phyloP scores from a whole-genome alignment of 768 basidiomycete species.

The Lenzites betulinus region DNA sequence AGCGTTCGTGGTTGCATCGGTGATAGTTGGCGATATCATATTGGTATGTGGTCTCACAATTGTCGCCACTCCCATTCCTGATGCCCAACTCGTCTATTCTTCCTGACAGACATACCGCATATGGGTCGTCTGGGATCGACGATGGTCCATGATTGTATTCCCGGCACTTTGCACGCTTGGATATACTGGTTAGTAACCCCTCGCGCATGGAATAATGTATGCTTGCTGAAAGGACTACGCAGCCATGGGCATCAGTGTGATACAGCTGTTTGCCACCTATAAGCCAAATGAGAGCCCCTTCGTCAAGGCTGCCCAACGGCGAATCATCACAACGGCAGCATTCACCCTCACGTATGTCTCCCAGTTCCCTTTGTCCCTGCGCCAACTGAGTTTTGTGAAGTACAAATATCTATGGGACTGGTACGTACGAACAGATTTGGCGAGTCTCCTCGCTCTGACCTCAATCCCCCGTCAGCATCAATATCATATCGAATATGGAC shows the following conservation, averaged over 20 bases:
- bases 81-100: background rate
- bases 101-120: conserved; percentile 8
- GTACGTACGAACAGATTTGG: no score
- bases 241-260: conserved; percentile 11
- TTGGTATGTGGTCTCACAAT: background rate
- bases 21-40: conserved; percentile 15
- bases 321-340: conserved; percentile 7
- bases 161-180: conserved; percentile 8
- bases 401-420: conserved; percentile 14
- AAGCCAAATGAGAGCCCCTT: conserved; percentile 3
- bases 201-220: no score
- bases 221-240: background rate
- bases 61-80: background rate
- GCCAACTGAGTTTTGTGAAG: background rate
- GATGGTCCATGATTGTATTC: conserved; percentile 6
- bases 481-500: conserved; percentile 16
- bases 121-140: conserved; percentile 15
- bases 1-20: conserved; percentile 7
- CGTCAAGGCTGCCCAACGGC: background rate
- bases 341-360: conserved; percentile 3
- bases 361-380: background rate
- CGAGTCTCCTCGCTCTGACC: background rate
- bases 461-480: background rate
- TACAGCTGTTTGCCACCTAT: conserved; percentile 10
- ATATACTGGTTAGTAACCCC: conserved; percentile 1